Percentiles rank a stretch among this genome's conserved stretches.
Evolutionary conservation across 192 early-diverging fungal species (phyloP).

Genomic region (Rhizoclosmatium globosum): DNA sequence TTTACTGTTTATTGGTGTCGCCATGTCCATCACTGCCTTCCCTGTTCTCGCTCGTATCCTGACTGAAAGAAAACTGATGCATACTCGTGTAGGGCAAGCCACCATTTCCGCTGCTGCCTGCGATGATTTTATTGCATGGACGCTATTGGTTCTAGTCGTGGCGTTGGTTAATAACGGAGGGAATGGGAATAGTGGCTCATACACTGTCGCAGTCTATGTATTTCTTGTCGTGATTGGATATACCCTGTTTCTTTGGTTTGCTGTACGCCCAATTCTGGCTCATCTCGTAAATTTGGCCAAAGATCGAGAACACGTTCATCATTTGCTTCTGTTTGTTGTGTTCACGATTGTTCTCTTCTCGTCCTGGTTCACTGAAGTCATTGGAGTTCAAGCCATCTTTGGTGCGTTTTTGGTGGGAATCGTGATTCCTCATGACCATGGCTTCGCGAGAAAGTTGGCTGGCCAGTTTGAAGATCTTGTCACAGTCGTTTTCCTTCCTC

Average conservation of each 20-base stretch:
- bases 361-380: slow-evolving; percentile 54
- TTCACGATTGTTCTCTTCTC: slow-evolving; percentile 73
- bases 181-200: slow-evolving; percentile 35
- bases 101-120: slow-evolving; percentile 84
- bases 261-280: slow-evolving; percentile 68
- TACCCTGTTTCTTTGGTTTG: slow-evolving; percentile 72
- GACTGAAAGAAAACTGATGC: slow-evolving; percentile 81
- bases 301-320: slow-evolving; percentile 32
- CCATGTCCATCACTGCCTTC: slow-evolving; percentile 91
- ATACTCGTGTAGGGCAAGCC: slow-evolving; percentile 60
- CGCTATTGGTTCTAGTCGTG: slow-evolving; percentile 61
- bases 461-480: slow-evolving; percentile 92
- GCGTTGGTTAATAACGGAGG: slow-evolving; percentile 81
- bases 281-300: slow-evolving; percentile 25
- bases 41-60: slow-evolving; percentile 92
- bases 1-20: slow-evolving; percentile 84
- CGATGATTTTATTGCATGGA: slow-evolving; percentile 87
- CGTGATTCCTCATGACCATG: slow-evolving; percentile 87
- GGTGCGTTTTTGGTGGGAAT: slow-evolving; percentile 90
- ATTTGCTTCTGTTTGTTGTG: slow-evolving; percentile 74
- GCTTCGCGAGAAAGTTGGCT: slow-evolving; percentile 84
- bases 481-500: slow-evolving; percentile 83
- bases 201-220: slow-evolving; percentile 78
- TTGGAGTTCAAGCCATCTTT: slow-evolving; percentile 92
- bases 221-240: slow-evolving; percentile 75